Percentiles rank a stretch among this genome's conserved stretches.
These are phyloP conservation scores for Exophiala aquamarina DNA, from an alignment of 2,329 filamentous ascomycete species.

Conservation along the genomic window DNA sequence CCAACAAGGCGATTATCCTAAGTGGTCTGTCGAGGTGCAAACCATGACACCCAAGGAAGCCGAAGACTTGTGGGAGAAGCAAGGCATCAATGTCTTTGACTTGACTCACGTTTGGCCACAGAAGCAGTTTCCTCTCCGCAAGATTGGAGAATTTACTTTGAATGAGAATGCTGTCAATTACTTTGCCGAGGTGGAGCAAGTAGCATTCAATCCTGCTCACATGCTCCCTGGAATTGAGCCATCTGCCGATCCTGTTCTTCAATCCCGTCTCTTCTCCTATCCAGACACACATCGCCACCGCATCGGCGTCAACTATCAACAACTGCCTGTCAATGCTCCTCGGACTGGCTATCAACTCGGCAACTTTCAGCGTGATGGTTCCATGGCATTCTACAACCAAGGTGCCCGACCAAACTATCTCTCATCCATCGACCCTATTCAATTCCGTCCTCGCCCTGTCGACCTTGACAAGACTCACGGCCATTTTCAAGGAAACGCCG, in stretches of 20 bases:
- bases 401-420: conserved; percentile 59
- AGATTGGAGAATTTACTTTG: conserved; percentile 53
- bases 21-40: conserved; percentile 53
- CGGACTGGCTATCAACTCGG: conserved; percentile 50
- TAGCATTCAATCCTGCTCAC: conserved; percentile 68
- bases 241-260: conserved; percentile 68
- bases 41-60: conserved; percentile 55
- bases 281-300: conserved; percentile 67
- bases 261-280: conserved; percentile 70
- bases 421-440: conserved; percentile 52
- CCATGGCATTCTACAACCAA: conserved; percentile 68
- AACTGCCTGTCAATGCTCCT: conserved; percentile 63
- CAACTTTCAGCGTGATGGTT: conserved; percentile 71
- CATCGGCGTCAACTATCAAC: conserved; percentile 63
- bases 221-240: conserved; percentile 67
- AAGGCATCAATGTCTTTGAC: conserved; percentile 57
- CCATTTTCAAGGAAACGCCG: conserved; percentile 49
- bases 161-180: conserved; percentile 61
- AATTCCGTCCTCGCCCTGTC: conserved; percentile 47
- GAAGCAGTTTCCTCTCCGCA: conserved; percentile 52
- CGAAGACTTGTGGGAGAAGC: conserved; percentile 69
- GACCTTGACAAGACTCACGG: conserved; percentile 52
- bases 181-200: conserved; percentile 68
- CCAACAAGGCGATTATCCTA: conserved; percentile 53
- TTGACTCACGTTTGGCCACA: conserved; percentile 57